These are phyloP conservation scores for Geosiphon pyriformis DNA, from an alignment of 192 early-diverging fungal species.

Conservation along the genomic window DNA sequence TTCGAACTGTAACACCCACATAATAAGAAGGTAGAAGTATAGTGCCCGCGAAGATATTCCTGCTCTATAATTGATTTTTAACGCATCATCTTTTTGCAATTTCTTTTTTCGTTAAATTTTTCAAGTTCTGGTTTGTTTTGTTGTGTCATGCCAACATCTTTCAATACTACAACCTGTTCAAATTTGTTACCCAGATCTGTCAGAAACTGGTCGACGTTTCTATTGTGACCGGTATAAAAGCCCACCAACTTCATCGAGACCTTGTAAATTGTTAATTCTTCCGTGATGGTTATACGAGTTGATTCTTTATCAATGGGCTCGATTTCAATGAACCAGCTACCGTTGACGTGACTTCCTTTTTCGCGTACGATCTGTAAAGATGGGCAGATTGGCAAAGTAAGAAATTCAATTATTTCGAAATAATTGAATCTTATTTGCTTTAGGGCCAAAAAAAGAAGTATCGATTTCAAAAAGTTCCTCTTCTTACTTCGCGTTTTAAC, in stretches of 20 bases:
- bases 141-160: neutral
- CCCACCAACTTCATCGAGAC: neutral
- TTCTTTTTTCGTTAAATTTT: neutral
- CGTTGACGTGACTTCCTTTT: slow-evolving; percentile 1
- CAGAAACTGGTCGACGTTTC: slow-evolving; percentile 7
- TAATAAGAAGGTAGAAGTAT: no score
- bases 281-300: neutral
- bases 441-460: no score
- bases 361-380: slow-evolving; percentile 9
- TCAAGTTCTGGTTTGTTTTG: neutral
- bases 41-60: no score
- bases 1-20: no score
- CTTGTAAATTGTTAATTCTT: neutral
- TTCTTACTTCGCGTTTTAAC: slow-evolving; percentile 7
- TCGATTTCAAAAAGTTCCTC: no score
- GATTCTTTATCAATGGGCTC: neutral
- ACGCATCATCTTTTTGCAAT: neutral
- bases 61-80: no score
- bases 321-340: slow-evolving; percentile 12
- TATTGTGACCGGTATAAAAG: neutral
- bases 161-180: slow-evolving; percentile 2
- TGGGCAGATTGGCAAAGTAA: neutral
- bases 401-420: no score
- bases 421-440: no score
- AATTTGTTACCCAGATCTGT: neutral